These are phyloP conservation scores for Melaleuca alternifolia DNA, from an alignment of 345 rosid genomes.

Conservation along the genomic window DNA sequence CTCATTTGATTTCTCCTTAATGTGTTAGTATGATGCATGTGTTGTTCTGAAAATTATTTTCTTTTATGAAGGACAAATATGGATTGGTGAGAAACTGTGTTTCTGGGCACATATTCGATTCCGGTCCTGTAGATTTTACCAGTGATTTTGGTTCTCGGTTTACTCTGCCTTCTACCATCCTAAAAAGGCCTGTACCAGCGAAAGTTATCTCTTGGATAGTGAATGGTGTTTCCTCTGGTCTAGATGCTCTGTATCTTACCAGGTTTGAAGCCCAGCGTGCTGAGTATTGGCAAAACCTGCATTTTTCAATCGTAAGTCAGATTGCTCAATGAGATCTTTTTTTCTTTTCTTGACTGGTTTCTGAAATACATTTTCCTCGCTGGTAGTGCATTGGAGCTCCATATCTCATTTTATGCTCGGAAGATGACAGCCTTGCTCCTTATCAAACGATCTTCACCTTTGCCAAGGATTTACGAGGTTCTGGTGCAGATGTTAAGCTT, in stretches of 20 bases:
- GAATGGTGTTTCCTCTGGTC: constrained; percentile 65
- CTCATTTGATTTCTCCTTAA: neutral
- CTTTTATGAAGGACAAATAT: constrained; percentile 49
- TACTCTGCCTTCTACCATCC: constrained; percentile 55
- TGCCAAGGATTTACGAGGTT: constrained; percentile 42
- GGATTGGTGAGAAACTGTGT: constrained; percentile 63
- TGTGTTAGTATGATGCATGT: neutral
- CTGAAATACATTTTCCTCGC: neutral
- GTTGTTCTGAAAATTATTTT: neutral
- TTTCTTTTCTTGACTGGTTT: neutral
- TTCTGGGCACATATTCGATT: constrained; percentile 82
- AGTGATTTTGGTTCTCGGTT: constrained; percentile 69
- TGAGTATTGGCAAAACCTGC: constrained; percentile 80
- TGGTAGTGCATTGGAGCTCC: constrained; percentile 71
- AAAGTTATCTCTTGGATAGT: constrained; percentile 70
- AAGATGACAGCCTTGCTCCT: constrained; percentile 66
- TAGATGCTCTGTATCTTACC: constrained; percentile 77
- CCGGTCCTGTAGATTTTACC: constrained; percentile 79
- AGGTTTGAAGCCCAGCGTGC: constrained; percentile 75
- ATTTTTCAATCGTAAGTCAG: constrained; percentile 66
- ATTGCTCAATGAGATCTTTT: neutral
- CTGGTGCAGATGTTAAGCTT: constrained; percentile 74
- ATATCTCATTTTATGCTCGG: constrained; percentile 75
- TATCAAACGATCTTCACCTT: constrained; percentile 42
- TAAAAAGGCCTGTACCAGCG: constrained; percentile 58